A percentile compares a stretch with the other conserved stretches of the same genome.
Evolutionary conservation across 345 rosid species (phyloP).

Genomic region (Microcos paniculata): DNA sequence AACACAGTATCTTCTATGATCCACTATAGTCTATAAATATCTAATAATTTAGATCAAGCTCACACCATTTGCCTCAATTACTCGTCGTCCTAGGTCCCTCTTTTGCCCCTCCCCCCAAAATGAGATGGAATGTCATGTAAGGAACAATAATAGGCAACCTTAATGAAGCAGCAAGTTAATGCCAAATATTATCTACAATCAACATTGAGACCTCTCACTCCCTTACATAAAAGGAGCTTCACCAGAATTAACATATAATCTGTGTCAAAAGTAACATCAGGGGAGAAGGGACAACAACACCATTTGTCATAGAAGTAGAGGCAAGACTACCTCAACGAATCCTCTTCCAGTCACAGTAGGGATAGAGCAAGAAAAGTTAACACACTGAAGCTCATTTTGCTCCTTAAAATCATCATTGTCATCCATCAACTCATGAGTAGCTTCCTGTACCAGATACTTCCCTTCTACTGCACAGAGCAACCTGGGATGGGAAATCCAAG

Average conservation of each 20-base stretch:
- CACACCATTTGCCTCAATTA: not conserved
- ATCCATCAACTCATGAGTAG: constrained; percentile 43
- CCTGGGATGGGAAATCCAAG: constrained; percentile 39
- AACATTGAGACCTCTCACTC: not conserved
- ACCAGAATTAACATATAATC: not conserved
- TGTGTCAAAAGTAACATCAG: not conserved
- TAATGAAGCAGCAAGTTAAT: not conserved
- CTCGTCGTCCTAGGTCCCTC: not conserved
- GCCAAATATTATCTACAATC: not conserved
- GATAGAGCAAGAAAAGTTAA: constrained; percentile 67
- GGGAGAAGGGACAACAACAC: not conserved
- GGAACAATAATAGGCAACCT: not conserved
- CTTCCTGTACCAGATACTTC: constrained; percentile 70
- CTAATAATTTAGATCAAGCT: not conserved
- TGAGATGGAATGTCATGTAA: not conserved
- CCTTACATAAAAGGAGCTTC: not conserved
- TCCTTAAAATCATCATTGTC: constrained; percentile 39
- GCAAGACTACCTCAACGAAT: constrained; percentile 76
- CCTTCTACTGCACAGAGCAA: constrained; percentile 93
- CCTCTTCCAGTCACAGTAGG: constrained; percentile 75
- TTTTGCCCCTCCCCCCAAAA: too few relatives aligned
- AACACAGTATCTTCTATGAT: not conserved
- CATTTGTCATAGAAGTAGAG: constrained; percentile 15
- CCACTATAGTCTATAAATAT: not conserved
- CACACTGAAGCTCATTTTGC: constrained; percentile 55